phyloP scores from a whole-genome alignment of 1,139 yeast species.

The Geotrichum candidum region DNA sequence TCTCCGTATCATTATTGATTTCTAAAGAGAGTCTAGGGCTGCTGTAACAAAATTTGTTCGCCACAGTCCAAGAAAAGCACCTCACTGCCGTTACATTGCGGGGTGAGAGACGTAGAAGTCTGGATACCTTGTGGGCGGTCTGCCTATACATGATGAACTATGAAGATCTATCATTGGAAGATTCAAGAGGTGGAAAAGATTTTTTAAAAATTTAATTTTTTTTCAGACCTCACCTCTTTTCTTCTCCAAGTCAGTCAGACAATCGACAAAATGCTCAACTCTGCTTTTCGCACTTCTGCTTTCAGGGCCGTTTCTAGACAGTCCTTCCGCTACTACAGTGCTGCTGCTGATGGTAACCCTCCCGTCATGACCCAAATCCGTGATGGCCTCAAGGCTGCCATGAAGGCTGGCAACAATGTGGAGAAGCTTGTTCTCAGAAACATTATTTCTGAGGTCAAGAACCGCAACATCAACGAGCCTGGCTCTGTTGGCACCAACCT shows the following conservation, averaged over 20 bases:
- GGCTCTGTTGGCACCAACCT: conserved; percentile 46
- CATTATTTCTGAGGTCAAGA: conserved; percentile 53
- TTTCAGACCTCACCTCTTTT: neutral
- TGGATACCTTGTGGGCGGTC: neutral
- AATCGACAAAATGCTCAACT: conserved; percentile 4
- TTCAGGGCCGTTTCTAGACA: conserved; percentile 3
- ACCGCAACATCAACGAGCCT: conserved; percentile 50
- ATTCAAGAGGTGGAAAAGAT: neutral
- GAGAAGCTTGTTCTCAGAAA: conserved; percentile 52
- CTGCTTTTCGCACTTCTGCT: conserved; percentile 5
- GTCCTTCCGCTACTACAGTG: conserved; percentile 9
- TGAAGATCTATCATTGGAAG: neutral
- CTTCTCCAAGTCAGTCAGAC: neutral
- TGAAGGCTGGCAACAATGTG: conserved; percentile 28
- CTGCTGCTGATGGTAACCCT: conserved; percentile 26
- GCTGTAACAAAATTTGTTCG: neutral
- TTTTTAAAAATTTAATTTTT: neutral
- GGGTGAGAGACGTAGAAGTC: neutral
- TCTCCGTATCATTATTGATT: neutral
- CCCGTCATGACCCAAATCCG: conserved; percentile 35
- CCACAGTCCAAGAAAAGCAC: neutral
- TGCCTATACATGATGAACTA: neutral
- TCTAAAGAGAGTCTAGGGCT: neutral
- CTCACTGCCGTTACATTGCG: neutral
- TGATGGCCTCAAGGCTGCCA: conserved; percentile 33